Percentiles rank a stretch among this genome's conserved stretches.
Evolutionary conservation across 2,329 filamentous ascomycete species (phyloP).

Genomic region (Pyrenophora graminea): DNA sequence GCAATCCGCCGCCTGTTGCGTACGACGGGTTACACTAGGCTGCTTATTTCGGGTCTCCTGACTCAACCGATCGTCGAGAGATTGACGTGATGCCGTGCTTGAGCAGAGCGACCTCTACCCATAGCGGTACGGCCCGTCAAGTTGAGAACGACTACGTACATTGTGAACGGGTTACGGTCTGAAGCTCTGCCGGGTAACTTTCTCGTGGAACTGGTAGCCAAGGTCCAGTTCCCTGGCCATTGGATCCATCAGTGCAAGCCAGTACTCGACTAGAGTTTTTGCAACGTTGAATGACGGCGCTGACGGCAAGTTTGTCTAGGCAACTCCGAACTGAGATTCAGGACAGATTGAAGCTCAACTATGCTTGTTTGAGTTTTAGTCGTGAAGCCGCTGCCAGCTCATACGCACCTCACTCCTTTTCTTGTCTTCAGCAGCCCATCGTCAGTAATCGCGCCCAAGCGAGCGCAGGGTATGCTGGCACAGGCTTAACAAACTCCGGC

Average conservation of each 20-base stretch:
- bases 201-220: background rate
- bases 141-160: slow-evolving; percentile 7
- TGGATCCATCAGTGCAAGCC: slow-evolving; percentile 19
- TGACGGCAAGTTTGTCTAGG: background rate
- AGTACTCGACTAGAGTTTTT: slow-evolving; percentile 10
- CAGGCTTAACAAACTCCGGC: background rate
- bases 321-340: background rate
- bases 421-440: background rate
- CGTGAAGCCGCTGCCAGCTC: slow-evolving; percentile 1
- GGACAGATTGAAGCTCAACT: background rate
- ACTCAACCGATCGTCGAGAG: slow-evolving; percentile 24
- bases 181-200: background rate
- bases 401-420: slow-evolving; percentile 1
- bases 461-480: slow-evolving; percentile 1
- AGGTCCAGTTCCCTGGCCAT: slow-evolving; percentile 14
- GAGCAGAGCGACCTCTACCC: slow-evolving; percentile 30
- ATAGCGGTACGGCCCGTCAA: slow-evolving; percentile 36
- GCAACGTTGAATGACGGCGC: slow-evolving; percentile 9
- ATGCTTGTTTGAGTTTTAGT: background rate
- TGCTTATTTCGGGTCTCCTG: slow-evolving; percentile 30
- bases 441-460: background rate
- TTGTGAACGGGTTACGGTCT: background rate
- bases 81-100: slow-evolving; percentile 34
- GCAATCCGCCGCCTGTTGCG: slow-evolving; percentile 23
- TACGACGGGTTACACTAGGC: slow-evolving; percentile 36